Percentiles rank a stretch among this genome's conserved stretches.
Conservation (phyloP, 1,284 basidiomycete species). For the Veloboletus limbatus region DNA sequence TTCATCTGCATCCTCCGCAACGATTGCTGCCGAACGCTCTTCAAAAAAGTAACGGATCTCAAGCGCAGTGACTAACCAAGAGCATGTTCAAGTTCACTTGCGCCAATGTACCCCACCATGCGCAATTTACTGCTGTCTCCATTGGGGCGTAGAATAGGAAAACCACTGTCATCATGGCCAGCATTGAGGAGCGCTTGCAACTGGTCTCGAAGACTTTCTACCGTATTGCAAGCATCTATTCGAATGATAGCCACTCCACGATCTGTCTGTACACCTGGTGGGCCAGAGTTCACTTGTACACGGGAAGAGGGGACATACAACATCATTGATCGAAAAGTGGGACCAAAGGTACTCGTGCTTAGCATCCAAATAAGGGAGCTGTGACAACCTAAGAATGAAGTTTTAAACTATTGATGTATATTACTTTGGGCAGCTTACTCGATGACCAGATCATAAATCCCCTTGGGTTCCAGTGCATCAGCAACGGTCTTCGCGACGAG, state of each 20-base stretch:
- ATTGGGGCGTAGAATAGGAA: slow-evolving; percentile 73
- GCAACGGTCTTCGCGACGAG: slow-evolving; percentile 92
- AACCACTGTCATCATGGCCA: slow-evolving; percentile 81
- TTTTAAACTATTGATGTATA: background rate
- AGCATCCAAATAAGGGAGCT: slow-evolving; percentile 88
- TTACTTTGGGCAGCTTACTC: slow-evolving; percentile 49
- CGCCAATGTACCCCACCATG: slow-evolving; percentile 91
- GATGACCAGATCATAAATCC: slow-evolving; percentile 95
- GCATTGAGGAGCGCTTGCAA: slow-evolving; percentile 55
- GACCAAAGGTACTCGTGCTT: slow-evolving; percentile 91
- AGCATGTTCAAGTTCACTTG: slow-evolving; percentile 91
- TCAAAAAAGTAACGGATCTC: background rate
- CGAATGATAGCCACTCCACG: slow-evolving; percentile 65
- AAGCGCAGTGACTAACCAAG: slow-evolving; percentile 56
- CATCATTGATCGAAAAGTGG: slow-evolving; percentile 67
- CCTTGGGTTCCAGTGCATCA: slow-evolving; percentile 90
- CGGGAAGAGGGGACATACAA: slow-evolving; percentile 49
- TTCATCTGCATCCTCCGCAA: slow-evolving; percentile 71
- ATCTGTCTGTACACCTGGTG: slow-evolving; percentile 47
- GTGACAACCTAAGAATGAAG: slow-evolving; percentile 45
- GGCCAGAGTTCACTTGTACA: background rate
- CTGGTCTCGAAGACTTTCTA: slow-evolving; percentile 65
- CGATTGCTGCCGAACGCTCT: slow-evolving; percentile 50
- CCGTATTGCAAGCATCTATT: slow-evolving; percentile 68
- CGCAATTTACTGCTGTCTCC: slow-evolving; percentile 48